Evolutionary conservation across 2,329 filamentous ascomycete genomes (phyloP).

Genomic region (Mollisiaceae sp.): DNA sequence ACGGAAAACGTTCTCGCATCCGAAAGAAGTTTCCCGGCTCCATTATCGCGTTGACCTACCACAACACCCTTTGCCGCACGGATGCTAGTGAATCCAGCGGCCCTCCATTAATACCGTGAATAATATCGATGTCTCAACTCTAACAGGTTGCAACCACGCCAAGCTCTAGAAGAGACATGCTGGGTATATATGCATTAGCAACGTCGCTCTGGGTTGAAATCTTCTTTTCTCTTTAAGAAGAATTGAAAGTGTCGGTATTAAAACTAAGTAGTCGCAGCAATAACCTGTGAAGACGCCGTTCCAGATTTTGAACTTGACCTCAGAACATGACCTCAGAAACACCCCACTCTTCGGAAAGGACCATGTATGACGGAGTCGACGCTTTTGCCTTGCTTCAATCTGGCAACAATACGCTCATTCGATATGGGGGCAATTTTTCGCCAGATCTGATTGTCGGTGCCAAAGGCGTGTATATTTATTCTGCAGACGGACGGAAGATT

Average conservation of each 20-base stretch:
- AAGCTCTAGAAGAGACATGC: background rate
- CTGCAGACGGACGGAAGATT: conserved; percentile 49
- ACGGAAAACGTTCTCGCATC: no score
- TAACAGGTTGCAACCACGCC: background rate
- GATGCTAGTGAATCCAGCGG: background rate
- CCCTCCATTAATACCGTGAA: background rate
- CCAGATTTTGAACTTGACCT: background rate
- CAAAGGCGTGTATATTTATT: conserved; percentile 47
- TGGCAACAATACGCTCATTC: conserved; percentile 26
- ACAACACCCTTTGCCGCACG: no score
- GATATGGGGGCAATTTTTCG: conserved; percentile 34
- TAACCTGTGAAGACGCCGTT: conserved; percentile 14
- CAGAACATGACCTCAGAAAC: background rate
- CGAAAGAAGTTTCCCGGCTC: no score
- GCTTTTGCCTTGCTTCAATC: conserved; percentile 21
- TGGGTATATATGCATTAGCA: background rate
- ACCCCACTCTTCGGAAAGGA: background rate
- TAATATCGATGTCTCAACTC: background rate
- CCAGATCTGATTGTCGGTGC: conserved; percentile 32
- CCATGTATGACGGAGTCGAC: conserved; percentile 27
- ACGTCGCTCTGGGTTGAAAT: background rate
- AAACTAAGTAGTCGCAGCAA: background rate
- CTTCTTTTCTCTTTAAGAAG: background rate
- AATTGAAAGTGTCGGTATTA: background rate
- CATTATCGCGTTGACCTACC: no score